A percentile compares a stretch with the other conserved stretches of the same genome.
These are phyloP conservation scores for Nakazawaea pomicola DNA, from an alignment of 805 yeast species.

Conservation along the genomic window DNA sequence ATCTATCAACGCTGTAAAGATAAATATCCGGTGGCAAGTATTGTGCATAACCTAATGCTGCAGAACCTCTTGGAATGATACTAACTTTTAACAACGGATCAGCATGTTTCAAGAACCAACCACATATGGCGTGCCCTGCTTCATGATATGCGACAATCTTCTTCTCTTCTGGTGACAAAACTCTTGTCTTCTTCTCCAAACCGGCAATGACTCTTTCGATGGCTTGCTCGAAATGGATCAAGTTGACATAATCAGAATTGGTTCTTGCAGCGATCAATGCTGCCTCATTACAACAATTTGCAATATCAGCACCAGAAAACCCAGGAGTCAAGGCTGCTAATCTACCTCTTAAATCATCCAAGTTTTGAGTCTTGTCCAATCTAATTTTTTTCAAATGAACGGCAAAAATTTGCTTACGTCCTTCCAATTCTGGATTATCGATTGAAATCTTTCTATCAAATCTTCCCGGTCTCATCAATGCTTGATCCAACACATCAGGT, in stretches of 20 bases:
- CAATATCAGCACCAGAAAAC: conserved; percentile 94
- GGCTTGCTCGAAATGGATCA: conserved; percentile 83
- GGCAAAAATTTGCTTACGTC: conserved; percentile 79
- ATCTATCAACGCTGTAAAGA: conserved; percentile 69
- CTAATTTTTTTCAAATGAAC: conserved; percentile 70
- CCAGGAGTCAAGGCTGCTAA: conserved; percentile 93
- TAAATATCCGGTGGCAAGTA: conserved; percentile 88
- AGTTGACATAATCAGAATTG: conserved; percentile 54
- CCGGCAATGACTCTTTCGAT: conserved; percentile 95
- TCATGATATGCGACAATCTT: conserved; percentile 89
- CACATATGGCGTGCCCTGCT: conserved; percentile 96
- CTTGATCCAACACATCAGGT: conserved; percentile 85
- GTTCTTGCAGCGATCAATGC: conserved; percentile 89
- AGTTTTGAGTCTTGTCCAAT: conserved; percentile 36
- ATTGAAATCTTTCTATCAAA: conserved; percentile 86
- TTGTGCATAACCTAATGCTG: conserved; percentile 95
- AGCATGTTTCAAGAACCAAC: conserved; percentile 85
- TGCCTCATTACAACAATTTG: conserved; percentile 91
- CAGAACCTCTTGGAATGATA: conserved; percentile 91
- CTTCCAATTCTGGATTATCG: conserved; percentile 85
- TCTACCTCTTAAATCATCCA: conserved; percentile 70
- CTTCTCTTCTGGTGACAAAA: conserved; percentile 76
- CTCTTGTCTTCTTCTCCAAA: conserved; percentile 78
- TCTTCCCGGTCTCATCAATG: conserved; percentile 90
- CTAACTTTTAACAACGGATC: conserved; percentile 92